These are phyloP conservation scores for Abrus precatorius DNA, from an alignment of 306 rosid species.

Conservation along the genomic window DNA sequence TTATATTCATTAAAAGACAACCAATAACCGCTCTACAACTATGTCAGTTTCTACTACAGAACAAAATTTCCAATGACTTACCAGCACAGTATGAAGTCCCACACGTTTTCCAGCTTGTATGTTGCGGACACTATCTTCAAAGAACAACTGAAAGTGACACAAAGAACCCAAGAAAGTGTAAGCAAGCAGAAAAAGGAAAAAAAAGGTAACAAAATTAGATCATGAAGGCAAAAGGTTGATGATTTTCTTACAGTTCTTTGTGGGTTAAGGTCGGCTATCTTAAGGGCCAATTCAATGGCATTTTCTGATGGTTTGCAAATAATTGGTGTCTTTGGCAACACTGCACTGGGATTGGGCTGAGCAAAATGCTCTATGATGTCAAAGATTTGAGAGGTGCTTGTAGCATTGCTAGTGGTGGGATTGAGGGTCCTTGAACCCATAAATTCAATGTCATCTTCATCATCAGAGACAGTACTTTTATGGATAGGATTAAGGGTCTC, in stretches of 20 bases:
- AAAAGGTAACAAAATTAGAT: not conserved
- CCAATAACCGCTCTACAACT: constrained; percentile 23
- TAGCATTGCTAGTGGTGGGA: constrained; percentile 34
- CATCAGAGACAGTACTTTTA: constrained; percentile 71
- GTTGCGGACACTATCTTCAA: constrained; percentile 95
- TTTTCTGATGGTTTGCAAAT: constrained; percentile 86
- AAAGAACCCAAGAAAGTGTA: not conserved
- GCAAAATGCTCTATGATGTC: constrained; percentile 84
- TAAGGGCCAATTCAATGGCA: constrained; percentile 82
- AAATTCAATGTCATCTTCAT: constrained; percentile 86
- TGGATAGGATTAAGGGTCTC: constrained; percentile 90
- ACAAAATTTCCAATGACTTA: constrained; percentile 54
- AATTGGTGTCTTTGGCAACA: constrained; percentile 86
- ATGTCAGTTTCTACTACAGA: constrained; percentile 5
- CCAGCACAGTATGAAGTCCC: constrained; percentile 94
- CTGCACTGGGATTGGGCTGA: constrained; percentile 55
- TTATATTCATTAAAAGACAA: not conserved
- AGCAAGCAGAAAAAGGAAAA: not conserved
- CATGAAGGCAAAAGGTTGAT: not conserved
- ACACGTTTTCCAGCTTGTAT: constrained; percentile 90
- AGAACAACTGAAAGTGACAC: constrained; percentile 74
- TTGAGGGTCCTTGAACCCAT: constrained; percentile 57
- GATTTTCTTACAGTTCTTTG: constrained; percentile 83
- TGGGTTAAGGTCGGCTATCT: constrained; percentile 80
- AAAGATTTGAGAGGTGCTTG: constrained; percentile 57